Percentiles rank a stretch among this genome's conserved stretches.
Evolutionary conservation across 2,329 filamentous ascomycete genomes (phyloP).

Genomic region (Chlorencoelia australis): DNA sequence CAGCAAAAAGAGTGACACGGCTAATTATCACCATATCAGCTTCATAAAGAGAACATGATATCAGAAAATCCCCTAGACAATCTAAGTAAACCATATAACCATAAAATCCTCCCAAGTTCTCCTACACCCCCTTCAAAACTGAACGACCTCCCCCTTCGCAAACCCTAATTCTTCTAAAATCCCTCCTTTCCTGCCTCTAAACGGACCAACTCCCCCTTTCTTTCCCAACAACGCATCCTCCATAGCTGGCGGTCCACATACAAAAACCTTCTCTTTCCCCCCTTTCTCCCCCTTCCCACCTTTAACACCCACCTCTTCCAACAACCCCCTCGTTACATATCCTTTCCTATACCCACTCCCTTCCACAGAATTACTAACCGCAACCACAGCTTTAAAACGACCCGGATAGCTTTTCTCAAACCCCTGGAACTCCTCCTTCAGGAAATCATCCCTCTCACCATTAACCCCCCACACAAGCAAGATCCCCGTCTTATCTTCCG

Average conservation of each 20-base stretch:
- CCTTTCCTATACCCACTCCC: slow-evolving; percentile 40
- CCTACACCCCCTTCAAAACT: too few species aligned
- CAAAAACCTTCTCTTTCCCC: slow-evolving; percentile 47
- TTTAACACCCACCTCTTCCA: slow-evolving; percentile 39
- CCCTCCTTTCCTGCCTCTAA: too few species aligned
- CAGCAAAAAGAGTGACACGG: too few species aligned
- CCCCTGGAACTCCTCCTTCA: slow-evolving; percentile 44
- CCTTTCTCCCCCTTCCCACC: slow-evolving; percentile 28
- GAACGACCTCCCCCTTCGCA: too few species aligned
- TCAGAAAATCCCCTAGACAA: too few species aligned
- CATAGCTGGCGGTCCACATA: slow-evolving; percentile 62
- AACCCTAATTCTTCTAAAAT: too few species aligned
- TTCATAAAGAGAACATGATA: too few species aligned
- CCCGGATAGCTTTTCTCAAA: slow-evolving; percentile 40
- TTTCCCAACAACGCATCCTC: slow-evolving; percentile 40
- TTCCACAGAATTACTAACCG: slow-evolving; percentile 39
- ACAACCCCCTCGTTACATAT: slow-evolving; percentile 44
- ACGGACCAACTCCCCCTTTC: too few species aligned
- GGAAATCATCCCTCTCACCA: slow-evolving; percentile 49
- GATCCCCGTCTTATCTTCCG: slow-evolving; percentile 50
- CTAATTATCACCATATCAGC: too few species aligned
- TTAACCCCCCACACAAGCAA: slow-evolving; percentile 59
- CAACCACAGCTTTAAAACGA: slow-evolving; percentile 48
- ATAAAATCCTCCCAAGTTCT: too few species aligned
- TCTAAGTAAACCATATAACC: too few species aligned